A percentile compares a stretch with the other conserved stretches of the same genome.
These are phyloP conservation scores for Nemania sp. DNA, from an alignment of 2,329 filamentous ascomycete species.

Conservation along the genomic window DNA sequence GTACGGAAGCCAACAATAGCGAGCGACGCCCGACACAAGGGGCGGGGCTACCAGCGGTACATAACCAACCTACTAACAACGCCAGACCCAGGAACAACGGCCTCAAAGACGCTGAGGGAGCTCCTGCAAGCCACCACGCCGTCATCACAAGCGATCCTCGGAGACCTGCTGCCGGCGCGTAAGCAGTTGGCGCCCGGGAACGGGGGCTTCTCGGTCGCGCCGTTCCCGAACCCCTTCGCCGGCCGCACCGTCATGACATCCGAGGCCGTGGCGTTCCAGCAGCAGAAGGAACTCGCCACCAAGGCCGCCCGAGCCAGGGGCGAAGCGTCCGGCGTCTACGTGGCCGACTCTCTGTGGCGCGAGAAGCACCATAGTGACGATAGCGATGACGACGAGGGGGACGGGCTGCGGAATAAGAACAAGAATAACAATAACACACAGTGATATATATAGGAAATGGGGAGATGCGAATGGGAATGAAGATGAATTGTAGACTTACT, in stretches of 20 bases:
- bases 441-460: no score
- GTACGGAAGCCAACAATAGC: neutral
- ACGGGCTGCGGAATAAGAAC: neutral
- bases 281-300: neutral
- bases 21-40: neutral
- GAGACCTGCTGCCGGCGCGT: neutral
- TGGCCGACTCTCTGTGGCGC: neutral
- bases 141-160: constrained; percentile 1
- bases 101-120: neutral
- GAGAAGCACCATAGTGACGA: neutral
- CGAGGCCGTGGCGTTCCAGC: constrained; percentile 16
- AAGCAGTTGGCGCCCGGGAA: neutral
- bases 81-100: neutral
- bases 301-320: neutral
- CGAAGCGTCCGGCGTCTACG: neutral
- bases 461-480: no score
- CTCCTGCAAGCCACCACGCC: neutral
- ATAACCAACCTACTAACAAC: constrained; percentile 4
- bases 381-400: neutral
- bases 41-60: neutral
- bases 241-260: constrained; percentile 14
- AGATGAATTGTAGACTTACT: no score
- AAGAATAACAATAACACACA: no score
- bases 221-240: constrained; percentile 26
- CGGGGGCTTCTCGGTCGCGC: neutral